Evolutionary conservation across 2,329 filamentous ascomycete species (phyloP), one percentile per base, ranked within the genome.

Genomic region (Botrytis medusae): DNA sequence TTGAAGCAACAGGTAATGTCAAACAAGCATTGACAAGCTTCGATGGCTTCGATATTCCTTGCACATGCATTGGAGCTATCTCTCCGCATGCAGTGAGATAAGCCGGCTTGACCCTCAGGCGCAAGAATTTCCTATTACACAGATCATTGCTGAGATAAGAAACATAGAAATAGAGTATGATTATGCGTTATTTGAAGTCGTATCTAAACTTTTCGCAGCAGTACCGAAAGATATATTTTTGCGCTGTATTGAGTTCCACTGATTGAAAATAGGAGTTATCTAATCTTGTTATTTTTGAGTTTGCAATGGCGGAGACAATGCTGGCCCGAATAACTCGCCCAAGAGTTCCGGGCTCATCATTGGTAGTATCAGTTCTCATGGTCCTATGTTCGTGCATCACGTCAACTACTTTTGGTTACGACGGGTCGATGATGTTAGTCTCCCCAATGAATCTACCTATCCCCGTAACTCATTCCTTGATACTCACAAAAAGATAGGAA

Each of bases 401-500:
- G n/a, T 76, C 76, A 20, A 76, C 74, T 42, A 79, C 77, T 72
- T 74, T 73, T 61, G 77, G 75, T 5, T 77, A 76, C 46, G 76
- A 78, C 60, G 74, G 74, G 8, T 76, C 75, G 9, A 76, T 77
- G 75, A 75, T 77, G 81, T 72, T 42, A 32, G 54, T 69, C 4
- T 37, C 42, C 14, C 29, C 42, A 2, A 29, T 2, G n/a, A 54
- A 54, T 54, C 5, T 25, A n/a, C 48, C 14, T n/a, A 3, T 7
- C 4, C 12, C 5, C 48, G 12, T 54, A n/a, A 16, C 4, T 16
- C 25, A 54, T n/a, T 2, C 12, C 14, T 25, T 29, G 25, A 62
- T 62, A 42, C 22, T 62, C 37, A 59, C 34, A 20, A 42, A 25
- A 18, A 34, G 4, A 42, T 37, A 69, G 71, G 71, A 89, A 89